Evolutionary conservation across 192 early-diverging fungal species (phyloP).

Genomic region (Backusella tarrabulga): DNA sequence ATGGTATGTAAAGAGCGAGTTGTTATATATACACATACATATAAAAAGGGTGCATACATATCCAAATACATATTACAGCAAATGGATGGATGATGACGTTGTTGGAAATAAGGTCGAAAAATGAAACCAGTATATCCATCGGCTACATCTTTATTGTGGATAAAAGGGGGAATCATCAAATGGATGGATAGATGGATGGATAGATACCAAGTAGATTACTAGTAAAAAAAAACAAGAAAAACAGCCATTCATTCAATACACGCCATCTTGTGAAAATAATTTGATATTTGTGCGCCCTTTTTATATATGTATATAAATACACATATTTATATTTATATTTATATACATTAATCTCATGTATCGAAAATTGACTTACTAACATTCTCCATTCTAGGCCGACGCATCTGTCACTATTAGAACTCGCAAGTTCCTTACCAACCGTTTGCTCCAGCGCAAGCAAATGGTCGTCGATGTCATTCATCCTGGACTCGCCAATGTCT

Average conservation of each 20-base stretch:
- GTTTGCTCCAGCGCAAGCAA: slow-evolving; percentile 95
- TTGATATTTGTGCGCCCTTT: neutral
- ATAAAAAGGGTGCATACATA: neutral
- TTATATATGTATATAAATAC: neutral
- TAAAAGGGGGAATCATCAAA: neutral
- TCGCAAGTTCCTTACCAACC: slow-evolving; percentile 99
- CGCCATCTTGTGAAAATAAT: neutral
- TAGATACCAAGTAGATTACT: neutral
- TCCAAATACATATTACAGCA: neutral
- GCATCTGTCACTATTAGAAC: slow-evolving; percentile 92
- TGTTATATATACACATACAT: neutral
- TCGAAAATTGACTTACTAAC: too few species aligned
- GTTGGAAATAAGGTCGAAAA: neutral
- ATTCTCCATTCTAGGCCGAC: slow-evolving; percentile 61
- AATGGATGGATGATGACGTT: neutral
- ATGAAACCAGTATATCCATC: neutral
- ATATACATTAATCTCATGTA: too few species aligned
- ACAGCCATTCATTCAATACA: neutral
- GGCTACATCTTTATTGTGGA: too few species aligned
- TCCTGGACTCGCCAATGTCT: slow-evolving; percentile 89
- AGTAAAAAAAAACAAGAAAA: neutral
- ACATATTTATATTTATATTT: too few species aligned
- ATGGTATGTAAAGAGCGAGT: neutral
- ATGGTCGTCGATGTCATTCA: slow-evolving; percentile 97
- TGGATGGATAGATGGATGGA: slow-evolving; percentile 2